Conservation (phyloP, 192 early-diverging fungal genomes). For the Obelidium mucronatum region DNA sequence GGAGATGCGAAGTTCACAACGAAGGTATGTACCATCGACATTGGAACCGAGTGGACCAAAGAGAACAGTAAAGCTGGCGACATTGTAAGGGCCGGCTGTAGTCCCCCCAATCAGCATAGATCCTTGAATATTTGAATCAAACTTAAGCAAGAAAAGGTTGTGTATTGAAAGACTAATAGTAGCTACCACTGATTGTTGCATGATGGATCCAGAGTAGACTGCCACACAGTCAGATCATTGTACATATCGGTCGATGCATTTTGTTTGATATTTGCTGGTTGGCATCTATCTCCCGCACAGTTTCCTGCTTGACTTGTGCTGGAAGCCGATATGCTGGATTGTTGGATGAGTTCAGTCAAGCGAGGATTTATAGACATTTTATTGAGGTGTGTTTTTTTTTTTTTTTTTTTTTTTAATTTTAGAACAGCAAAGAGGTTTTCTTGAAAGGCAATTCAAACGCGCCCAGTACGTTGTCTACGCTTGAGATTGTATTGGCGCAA, state of each 20-base stretch:
- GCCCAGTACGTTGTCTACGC: neutral
- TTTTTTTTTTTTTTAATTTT: no score
- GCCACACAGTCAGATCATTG: slow-evolving; percentile 5
- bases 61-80: neutral
- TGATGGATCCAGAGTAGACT: slow-evolving; percentile 3
- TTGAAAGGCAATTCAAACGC: no score
- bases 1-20: neutral
- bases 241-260: neutral
- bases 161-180: neutral
- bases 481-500: neutral
- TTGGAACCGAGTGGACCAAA: slow-evolving; percentile 9
- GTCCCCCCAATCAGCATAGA: slow-evolving; percentile 3
- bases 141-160: no score
- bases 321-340: neutral
- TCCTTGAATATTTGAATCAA: no score
- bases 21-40: neutral
- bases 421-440: no score
- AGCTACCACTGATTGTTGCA: slow-evolving; percentile 5
- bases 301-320: neutral
- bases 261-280: neutral
- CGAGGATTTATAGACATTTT: no score
- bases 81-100: neutral
- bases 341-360: slow-evolving; percentile 10
- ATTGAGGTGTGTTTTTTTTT: no score
- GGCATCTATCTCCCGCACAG: slow-evolving; percentile 5